These are phyloP conservation scores for Tricholoma hemisulphureum DNA, from an alignment of 768 basidiomycete genomes.

Conservation along the genomic window DNA sequence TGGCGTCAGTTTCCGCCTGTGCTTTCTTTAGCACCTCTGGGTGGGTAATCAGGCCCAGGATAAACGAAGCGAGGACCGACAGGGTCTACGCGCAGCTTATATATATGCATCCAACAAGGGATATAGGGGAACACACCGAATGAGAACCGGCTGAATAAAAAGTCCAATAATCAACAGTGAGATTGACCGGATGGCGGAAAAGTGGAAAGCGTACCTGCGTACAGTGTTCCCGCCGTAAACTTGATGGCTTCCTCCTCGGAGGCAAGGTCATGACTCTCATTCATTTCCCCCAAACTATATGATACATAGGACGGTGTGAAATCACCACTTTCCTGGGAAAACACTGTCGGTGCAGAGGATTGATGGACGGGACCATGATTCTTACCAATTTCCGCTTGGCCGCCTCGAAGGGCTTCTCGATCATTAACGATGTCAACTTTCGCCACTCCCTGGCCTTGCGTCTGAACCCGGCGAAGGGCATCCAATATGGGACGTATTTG, in stretches of 20 bases:
- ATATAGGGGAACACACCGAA: slow-evolving; percentile 21
- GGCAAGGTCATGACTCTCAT: slow-evolving; percentile 9
- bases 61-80: slow-evolving; percentile 19
- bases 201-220: slow-evolving; percentile 16
- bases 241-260: slow-evolving; percentile 21
- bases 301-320: slow-evolving; percentile 21
- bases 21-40: slow-evolving; percentile 27
- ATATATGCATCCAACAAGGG: not conserved
- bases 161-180: too few species aligned
- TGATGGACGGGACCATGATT: not conserved
- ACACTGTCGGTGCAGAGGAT: not conserved
- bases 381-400: slow-evolving; percentile 18
- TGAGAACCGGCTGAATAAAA: slow-evolving; percentile 26
- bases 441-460: slow-evolving; percentile 28
- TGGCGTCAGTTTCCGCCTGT: slow-evolving; percentile 31
- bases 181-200: not conserved
- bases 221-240: slow-evolving; percentile 25
- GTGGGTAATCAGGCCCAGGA: slow-evolving; percentile 30
- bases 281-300: slow-evolving; percentile 17
- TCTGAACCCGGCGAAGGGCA: slow-evolving; percentile 38
- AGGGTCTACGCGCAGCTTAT: slow-evolving; percentile 20
- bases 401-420: slow-evolving; percentile 23
- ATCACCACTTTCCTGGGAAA: slow-evolving; percentile 16
- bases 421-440: slow-evolving; percentile 15
- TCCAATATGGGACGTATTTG: slow-evolving; percentile 34